Conservation (phyloP, 768 basidiomycete species). For the Antrodiella citrinella region DNA sequence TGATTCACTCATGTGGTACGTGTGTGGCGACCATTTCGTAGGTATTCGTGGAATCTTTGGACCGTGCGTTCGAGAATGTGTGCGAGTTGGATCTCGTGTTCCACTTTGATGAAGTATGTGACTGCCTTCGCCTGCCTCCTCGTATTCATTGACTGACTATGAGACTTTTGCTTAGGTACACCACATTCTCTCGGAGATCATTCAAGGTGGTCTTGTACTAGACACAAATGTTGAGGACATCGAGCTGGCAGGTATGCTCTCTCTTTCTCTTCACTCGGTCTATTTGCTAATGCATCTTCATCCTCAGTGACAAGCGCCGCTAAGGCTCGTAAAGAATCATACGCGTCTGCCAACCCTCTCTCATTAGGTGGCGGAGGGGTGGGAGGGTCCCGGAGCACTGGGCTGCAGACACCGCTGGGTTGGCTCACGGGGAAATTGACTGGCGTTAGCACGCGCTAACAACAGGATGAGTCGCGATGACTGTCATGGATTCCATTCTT, state of each 20-base stretch:
- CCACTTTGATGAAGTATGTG: constrained; percentile 89
- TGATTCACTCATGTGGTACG: background rate
- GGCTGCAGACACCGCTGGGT: constrained; percentile 63
- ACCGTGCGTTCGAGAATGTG: constrained; percentile 95
- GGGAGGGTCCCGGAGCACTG: constrained; percentile 43
- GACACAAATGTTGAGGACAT: constrained; percentile 93
- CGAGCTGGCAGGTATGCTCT: constrained; percentile 49
- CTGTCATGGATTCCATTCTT: too few species aligned
- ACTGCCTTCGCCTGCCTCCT: background rate
- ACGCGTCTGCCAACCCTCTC: constrained; percentile 73
- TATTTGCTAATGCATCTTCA: constrained; percentile 5
- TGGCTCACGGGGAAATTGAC: constrained; percentile 75
- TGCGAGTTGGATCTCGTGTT: constrained; percentile 98
- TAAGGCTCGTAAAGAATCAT: constrained; percentile 70
- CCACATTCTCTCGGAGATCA: constrained; percentile 90
- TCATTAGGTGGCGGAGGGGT: constrained; percentile 58
- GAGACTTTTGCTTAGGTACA: too few species aligned
- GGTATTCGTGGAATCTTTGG: constrained; percentile 97
- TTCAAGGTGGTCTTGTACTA: constrained; percentile 92
- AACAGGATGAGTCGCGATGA: too few species aligned
- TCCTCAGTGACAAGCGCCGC: constrained; percentile 65
- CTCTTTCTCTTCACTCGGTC: constrained; percentile 2
- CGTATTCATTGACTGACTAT: background rate
- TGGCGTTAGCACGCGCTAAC: constrained; percentile 14
- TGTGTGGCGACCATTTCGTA: constrained; percentile 25